Base-by-base conservation (phyloP, 78 protist genomes). In the Dictyostelium capitatum region DNA sequence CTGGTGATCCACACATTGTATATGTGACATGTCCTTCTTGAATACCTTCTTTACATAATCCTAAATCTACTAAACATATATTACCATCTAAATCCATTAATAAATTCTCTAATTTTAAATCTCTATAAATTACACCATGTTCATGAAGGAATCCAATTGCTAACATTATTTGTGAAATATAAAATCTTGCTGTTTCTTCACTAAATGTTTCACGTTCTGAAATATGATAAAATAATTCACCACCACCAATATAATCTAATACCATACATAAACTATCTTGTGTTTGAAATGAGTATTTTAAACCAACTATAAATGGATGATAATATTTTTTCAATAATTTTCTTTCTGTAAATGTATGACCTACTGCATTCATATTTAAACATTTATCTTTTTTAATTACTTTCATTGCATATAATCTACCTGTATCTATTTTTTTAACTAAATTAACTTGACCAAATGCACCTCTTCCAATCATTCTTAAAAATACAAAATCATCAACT, bases 1-100 rank as follows among this genome's bases (percentile, higher is more conserved):
- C 98, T 9, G 99, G 98, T 23, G 99, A 97, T 32, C 99, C 99
- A 74, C 99, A 98, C 95, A 98, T 96, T 1, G 99, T 98, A 28
- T 90, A 89, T 15, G 98, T 96, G 3, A 87, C 62, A 20, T 32
- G 28, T 2, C 96, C 96, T 8, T 82, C 96, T 67, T 74, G 73
- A 19, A 85, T 84, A 65, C 79, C 96, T 54, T 95, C 98, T 51
- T 95, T 95, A 78, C 95, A 90, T 25, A 97, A 54, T 0, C 97
- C 97, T 20, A 95, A 98, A 79, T 98, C 99, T 0, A 99, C 98
- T 3, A 98, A 77, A 70, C 74, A 67, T 23, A 98, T 90, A 95
- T 99, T 98, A 12, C 99, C 99, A 28, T 96, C 96, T 9, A 54
- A 30, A 65, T 94, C 98, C 75, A 99, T 95, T 12, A 98, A 96